phyloP scores from a whole-genome alignment of 2,329 filamentous ascomycete species.

The Alternaria consortialis region DNA sequence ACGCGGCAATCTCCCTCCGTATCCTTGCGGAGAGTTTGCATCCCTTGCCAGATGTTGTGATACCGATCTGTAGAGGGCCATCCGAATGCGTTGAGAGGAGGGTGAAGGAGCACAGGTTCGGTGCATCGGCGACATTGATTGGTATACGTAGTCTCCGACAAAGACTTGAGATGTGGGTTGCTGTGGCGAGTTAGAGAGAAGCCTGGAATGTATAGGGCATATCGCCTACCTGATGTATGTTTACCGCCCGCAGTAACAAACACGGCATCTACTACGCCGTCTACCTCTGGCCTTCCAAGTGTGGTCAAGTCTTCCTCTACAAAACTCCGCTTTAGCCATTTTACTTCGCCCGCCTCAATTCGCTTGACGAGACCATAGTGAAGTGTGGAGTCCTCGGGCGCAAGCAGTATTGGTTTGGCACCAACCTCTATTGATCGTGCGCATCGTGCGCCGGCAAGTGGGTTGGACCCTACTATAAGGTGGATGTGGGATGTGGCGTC shows the following conservation, averaged over 20 bases:
- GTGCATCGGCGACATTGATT: constrained; percentile 89
- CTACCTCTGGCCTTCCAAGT: constrained; percentile 82
- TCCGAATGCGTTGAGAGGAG: constrained; percentile 89
- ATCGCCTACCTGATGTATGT: constrained; percentile 57
- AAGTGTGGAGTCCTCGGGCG: constrained; percentile 69
- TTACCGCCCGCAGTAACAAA: constrained; percentile 76
- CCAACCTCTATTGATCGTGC: constrained; percentile 81
- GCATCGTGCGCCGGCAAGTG: constrained; percentile 86
- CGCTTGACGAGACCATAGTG: constrained; percentile 69
- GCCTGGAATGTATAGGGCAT: background rate
- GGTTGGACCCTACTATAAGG: constrained; percentile 84
- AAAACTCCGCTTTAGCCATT: constrained; percentile 74
- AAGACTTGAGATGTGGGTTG: constrained; percentile 72
- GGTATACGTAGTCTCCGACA: constrained; percentile 86
- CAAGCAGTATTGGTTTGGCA: constrained; percentile 80
- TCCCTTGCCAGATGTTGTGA: constrained; percentile 93
- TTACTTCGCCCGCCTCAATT: constrained; percentile 71
- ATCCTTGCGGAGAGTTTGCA: constrained; percentile 93
- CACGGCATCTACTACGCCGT: constrained; percentile 83
- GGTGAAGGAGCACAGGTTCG: constrained; percentile 86
- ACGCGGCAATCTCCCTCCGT: constrained; percentile 83
- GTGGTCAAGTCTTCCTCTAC: constrained; percentile 74
- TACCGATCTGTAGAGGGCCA: constrained; percentile 90
- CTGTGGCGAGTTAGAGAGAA: constrained; percentile 53
- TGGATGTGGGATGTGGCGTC: constrained; percentile 78